A percentile compares a stretch with the other conserved stretches of the same genome.
Evolutionary conservation across 768 basidiomycete genomes (phyloP).

Genomic region (Boletus rufocinnamomeus): DNA sequence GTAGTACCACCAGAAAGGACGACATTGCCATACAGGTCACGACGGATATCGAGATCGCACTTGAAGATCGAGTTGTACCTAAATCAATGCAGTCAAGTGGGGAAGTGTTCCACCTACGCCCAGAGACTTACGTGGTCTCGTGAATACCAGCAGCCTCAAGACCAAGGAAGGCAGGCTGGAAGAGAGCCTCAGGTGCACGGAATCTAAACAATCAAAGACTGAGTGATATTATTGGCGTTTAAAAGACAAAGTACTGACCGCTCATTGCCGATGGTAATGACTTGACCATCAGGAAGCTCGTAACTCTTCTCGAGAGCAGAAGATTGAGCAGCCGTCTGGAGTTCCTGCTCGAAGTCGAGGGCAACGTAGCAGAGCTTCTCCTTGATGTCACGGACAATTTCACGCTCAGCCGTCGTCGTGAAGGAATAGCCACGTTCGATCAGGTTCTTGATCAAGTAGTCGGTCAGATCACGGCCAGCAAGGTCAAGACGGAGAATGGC

Average conservation of each 20-base stretch:
- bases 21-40: constrained; percentile 38
- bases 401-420: constrained; percentile 90
- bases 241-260: constrained; percentile 36
- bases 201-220: constrained; percentile 39
- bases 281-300: constrained; percentile 90
- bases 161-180: constrained; percentile 60
- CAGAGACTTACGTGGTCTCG: constrained; percentile 53
- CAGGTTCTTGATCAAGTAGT: constrained; percentile 78
- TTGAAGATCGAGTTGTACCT: constrained; percentile 62
- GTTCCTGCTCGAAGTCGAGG: constrained; percentile 91
- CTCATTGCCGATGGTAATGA: constrained; percentile 83
- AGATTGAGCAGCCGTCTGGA: constrained; percentile 87
- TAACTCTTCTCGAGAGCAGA: constrained; percentile 92
- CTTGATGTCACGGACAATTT: constrained; percentile 97
- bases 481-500: constrained; percentile 91
- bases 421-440: constrained; percentile 93
- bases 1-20: constrained; percentile 79
- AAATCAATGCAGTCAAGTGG: constrained; percentile 3
- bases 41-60: constrained; percentile 70
- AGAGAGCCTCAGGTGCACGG: constrained; percentile 57
- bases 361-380: constrained; percentile 92
- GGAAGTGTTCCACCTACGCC: neutral
- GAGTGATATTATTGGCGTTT: neutral
- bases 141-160: constrained; percentile 86
- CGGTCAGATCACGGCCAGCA: constrained; percentile 91